Evolutionary conservation across 495 filamentous ascomycete species (phyloP).

Genomic region (Neurospora sp.): DNA sequence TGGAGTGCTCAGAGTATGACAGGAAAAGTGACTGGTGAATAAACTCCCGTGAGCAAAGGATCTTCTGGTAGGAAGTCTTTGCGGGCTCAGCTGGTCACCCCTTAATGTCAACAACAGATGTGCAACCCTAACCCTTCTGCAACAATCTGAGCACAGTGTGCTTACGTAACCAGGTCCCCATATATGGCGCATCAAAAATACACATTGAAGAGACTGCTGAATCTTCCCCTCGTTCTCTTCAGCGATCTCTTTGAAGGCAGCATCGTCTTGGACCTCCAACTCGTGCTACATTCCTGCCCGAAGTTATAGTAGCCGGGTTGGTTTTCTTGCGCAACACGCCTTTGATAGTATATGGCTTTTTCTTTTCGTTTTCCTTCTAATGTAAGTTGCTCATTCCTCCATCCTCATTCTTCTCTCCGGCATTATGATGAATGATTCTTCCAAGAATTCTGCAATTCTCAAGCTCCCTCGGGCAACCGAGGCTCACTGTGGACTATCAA

Average conservation of each 20-base stretch:
- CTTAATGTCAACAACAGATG: not conserved
- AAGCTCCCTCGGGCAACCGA: conserved; percentile 19
- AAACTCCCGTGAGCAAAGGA: not conserved
- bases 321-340: not conserved
- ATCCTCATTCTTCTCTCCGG: not conserved
- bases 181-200: not conserved
- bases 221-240: not conserved
- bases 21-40: not conserved
- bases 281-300: not conserved
- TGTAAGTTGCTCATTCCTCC: not conserved
- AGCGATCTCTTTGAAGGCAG: not conserved
- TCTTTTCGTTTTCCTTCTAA: not conserved
- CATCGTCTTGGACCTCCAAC: not conserved
- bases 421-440: conserved; percentile 36
- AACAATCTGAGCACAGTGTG: not conserved
- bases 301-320: not conserved
- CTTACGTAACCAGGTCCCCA: not conserved
- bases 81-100: not conserved
- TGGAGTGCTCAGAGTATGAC: not conserved
- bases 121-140: not conserved
- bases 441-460: conserved; percentile 50
- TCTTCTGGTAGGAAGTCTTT: not conserved
- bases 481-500: conserved; percentile 18
- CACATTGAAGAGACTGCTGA: not conserved
- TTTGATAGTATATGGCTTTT: not conserved